These are phyloP conservation scores for Coniochaeta sp. DNA, from an alignment of 2,329 filamentous ascomycete species.

Conservation along the genomic window DNA sequence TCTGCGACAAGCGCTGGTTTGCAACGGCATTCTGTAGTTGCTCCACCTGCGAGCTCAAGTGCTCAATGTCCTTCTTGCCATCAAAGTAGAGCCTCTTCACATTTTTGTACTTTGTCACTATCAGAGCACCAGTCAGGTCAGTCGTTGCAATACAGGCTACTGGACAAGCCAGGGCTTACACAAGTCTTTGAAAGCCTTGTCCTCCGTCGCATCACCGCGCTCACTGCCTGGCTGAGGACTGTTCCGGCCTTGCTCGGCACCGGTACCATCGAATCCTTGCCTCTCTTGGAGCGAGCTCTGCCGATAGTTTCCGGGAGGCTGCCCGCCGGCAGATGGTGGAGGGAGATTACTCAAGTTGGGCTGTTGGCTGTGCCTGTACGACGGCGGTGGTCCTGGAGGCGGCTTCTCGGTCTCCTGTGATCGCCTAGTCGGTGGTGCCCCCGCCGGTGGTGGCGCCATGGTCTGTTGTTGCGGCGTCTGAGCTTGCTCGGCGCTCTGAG, in stretches of 20 bases:
- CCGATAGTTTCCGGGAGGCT: conserved; percentile 30
- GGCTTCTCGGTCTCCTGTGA: conserved; percentile 42
- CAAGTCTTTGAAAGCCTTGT: conserved; percentile 51
- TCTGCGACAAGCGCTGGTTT: conserved; percentile 90
- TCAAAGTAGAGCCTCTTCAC: conserved; percentile 98
- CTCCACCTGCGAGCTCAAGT: conserved; percentile 80
- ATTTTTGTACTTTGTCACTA: conserved; percentile 94
- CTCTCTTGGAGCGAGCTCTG: conserved; percentile 28
- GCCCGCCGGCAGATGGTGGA: conserved; percentile 21
- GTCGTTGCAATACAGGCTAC: background rate
- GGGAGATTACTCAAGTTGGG: conserved; percentile 35
- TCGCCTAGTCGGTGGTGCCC: conserved; percentile 35
- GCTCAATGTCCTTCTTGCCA: conserved; percentile 85
- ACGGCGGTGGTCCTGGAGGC: conserved; percentile 38
- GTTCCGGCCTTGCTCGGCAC: conserved; percentile 42
- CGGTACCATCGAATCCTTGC: conserved; percentile 36
- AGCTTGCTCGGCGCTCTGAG: background rate
- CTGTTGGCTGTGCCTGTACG: conserved; percentile 44
- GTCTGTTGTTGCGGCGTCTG: conserved; percentile 22
- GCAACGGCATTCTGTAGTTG: conserved; percentile 95
- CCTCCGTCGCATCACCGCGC: conserved; percentile 33
- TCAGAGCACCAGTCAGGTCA: conserved; percentile 22
- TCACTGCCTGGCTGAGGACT: conserved; percentile 46
- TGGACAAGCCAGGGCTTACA: conserved; percentile 29
- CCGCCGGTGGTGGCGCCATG: conserved; percentile 39